Evolutionary conservation across 2,329 filamentous ascomycete genomes (phyloP).

Genomic region (Arachnomyces sp.): DNA sequence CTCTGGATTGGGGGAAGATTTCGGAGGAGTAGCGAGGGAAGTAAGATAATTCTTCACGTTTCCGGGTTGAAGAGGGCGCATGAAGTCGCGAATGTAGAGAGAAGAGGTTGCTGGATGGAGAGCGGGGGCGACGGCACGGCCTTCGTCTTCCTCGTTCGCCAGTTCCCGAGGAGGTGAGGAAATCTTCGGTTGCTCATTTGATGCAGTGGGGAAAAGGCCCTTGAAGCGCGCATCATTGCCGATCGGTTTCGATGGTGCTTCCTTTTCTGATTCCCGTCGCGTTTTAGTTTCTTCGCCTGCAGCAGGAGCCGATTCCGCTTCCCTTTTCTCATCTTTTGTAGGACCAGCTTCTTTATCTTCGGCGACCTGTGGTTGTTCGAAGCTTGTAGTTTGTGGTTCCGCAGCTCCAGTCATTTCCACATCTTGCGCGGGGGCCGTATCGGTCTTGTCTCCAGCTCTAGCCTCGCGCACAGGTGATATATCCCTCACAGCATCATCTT

Average conservation of each 20-base stretch:
- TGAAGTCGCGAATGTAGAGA: conserved; percentile 83
- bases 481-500: conserved; percentile 20
- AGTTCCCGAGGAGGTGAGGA: conserved; percentile 21
- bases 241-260: conserved; percentile 20
- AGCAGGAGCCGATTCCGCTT: conserved; percentile 14
- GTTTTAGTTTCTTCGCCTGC: conserved; percentile 17
- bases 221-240: conserved; percentile 41
- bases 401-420: background rate
- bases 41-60: conserved; percentile 61
- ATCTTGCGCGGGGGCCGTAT: background rate
- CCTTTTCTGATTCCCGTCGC: conserved; percentile 14
- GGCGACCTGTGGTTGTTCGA: conserved; percentile 4
- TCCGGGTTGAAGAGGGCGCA: conserved; percentile 68
- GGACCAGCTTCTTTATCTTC: conserved; percentile 6
- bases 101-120: conserved; percentile 65
- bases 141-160: conserved; percentile 29
- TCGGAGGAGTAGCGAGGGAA: conserved; percentile 56
- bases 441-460: background rate
- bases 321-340: conserved; percentile 3
- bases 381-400: conserved; percentile 2
- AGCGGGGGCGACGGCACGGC: conserved; percentile 44
- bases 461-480: background rate
- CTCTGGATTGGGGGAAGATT: conserved; percentile 42
- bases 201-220: conserved; percentile 33
- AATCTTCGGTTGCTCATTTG: conserved; percentile 17